A percentile compares a stretch with the other conserved stretches of the same genome.
Conservation (phyloP, 164 flowering plant species). For the Vitis amurensis region DNA sequence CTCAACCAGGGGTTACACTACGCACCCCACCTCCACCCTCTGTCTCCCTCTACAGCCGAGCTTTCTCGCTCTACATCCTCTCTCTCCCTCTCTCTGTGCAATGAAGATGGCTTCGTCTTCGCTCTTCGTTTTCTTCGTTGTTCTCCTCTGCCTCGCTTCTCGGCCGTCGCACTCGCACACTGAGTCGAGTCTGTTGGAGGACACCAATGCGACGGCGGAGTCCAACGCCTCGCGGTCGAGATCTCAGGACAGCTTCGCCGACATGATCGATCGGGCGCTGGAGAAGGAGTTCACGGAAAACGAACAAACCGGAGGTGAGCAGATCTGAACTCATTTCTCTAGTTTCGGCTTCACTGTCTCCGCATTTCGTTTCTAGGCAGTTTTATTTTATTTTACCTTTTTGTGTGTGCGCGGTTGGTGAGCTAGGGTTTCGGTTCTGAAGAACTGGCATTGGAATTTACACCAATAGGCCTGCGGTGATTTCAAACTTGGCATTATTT, state of each 20-base stretch:
- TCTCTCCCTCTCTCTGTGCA: not conserved
- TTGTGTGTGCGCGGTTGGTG: not conserved
- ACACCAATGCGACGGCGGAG: constrained; percentile 27
- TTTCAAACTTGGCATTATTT: not conserved
- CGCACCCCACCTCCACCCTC: not conserved
- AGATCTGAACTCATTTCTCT: constrained; percentile 23
- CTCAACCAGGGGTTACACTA: not conserved
- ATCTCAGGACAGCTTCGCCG: constrained; percentile 63
- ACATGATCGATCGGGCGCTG: constrained; percentile 76
- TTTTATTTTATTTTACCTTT: not conserved
- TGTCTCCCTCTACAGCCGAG: not conserved
- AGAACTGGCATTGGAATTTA: not conserved
- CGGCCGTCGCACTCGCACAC: not conserved
- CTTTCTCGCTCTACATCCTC: too few relatives aligned
- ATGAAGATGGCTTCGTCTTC: constrained; percentile 7
- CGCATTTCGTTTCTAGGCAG: constrained; percentile 1
- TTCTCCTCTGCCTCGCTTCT: constrained; percentile 1
- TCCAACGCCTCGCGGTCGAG: constrained; percentile 20
- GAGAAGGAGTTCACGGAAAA: constrained; percentile 82
- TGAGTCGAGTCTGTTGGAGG: constrained; percentile 3
- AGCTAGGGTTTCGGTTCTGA: constrained; percentile 4
- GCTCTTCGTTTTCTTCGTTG: constrained; percentile 4
- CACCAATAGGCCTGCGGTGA: not conserved
- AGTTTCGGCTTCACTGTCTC: not conserved
- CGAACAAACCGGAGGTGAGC: constrained; percentile 61